Conservation (phyloP, 352 stramenopile genomes). For the Phytophthora sansomeana region DNA sequence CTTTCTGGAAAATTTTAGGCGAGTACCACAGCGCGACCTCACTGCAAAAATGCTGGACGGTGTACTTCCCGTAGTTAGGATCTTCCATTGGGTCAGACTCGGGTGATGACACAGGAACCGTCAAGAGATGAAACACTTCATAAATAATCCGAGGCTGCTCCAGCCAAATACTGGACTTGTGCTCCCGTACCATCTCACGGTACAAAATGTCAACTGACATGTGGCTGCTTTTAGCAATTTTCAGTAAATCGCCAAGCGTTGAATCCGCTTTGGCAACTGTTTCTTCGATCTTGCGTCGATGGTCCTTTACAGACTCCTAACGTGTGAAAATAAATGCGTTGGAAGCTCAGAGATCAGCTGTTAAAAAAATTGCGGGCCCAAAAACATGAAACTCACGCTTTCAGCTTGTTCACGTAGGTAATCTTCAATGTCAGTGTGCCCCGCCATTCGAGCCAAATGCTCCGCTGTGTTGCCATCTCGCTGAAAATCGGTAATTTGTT, state of each 20-base stretch:
- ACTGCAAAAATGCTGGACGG: slow-evolving; percentile 86
- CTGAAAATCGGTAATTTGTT: slow-evolving; percentile 34
- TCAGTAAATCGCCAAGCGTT: slow-evolving; percentile 69
- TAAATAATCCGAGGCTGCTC: slow-evolving; percentile 85
- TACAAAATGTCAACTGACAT: slow-evolving; percentile 83
- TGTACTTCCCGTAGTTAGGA: slow-evolving; percentile 83
- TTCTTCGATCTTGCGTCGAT: slow-evolving; percentile 87
- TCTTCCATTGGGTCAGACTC: slow-evolving; percentile 51
- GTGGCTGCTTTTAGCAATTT: slow-evolving; percentile 67
- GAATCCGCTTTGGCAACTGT: slow-evolving; percentile 66
- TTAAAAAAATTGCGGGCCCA: not conserved
- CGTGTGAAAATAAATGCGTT: slow-evolving; percentile 2
- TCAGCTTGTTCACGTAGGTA: slow-evolving; percentile 82
- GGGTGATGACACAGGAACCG: slow-evolving; percentile 44
- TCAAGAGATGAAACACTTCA: slow-evolving; percentile 82
- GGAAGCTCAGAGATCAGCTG: slow-evolving; percentile 1
- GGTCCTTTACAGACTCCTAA: slow-evolving; percentile 87
- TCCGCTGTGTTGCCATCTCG: slow-evolving; percentile 83
- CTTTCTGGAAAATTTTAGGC: slow-evolving; percentile 78
- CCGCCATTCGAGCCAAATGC: slow-evolving; percentile 61
- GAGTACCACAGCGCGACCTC: slow-evolving; percentile 83
- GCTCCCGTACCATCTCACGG: slow-evolving; percentile 78
- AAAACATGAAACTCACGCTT: slow-evolving; percentile 56
- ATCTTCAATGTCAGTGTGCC: slow-evolving; percentile 78
- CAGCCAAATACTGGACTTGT: slow-evolving; percentile 74